These are phyloP conservation scores for Coemansia sp. DNA, from an alignment of 192 early-diverging fungal species.

Conservation along the genomic window DNA sequence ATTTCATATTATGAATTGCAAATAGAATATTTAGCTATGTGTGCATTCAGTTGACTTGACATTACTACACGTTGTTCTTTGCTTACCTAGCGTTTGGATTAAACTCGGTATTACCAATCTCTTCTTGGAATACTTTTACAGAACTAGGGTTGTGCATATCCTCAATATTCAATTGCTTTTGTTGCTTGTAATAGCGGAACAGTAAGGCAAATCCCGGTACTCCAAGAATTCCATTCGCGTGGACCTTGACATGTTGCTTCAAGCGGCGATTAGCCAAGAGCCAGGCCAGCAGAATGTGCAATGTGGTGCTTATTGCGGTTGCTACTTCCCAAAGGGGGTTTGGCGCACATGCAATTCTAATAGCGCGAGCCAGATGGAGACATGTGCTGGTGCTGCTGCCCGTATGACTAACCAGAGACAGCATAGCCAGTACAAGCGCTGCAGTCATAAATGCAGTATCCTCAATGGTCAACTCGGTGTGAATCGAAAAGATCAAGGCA, in stretches of 20 bases:
- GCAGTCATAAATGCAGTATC: background rate
- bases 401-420: background rate
- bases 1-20: background rate
- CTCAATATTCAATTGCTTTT: background rate
- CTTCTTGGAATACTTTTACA: background rate
- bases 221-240: background rate
- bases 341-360: too few species aligned
- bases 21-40: background rate
- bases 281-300: too few species aligned
- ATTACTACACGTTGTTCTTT: background rate
- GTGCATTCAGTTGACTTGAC: background rate
- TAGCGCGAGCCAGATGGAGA: background rate
- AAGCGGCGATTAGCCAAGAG: too few species aligned
- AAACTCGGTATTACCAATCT: background rate
- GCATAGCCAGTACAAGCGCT: background rate
- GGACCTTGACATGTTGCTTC: too few species aligned
- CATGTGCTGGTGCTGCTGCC: background rate
- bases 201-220: background rate
- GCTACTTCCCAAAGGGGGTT: too few species aligned
- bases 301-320: too few species aligned
- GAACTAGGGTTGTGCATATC: background rate
- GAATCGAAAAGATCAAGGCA: background rate
- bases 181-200: background rate
- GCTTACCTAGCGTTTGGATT: background rate
- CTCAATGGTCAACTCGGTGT: background rate